Evolutionary conservation across 805 yeast genomes (phyloP).

Genomic region (Starmerella bombi): DNA sequence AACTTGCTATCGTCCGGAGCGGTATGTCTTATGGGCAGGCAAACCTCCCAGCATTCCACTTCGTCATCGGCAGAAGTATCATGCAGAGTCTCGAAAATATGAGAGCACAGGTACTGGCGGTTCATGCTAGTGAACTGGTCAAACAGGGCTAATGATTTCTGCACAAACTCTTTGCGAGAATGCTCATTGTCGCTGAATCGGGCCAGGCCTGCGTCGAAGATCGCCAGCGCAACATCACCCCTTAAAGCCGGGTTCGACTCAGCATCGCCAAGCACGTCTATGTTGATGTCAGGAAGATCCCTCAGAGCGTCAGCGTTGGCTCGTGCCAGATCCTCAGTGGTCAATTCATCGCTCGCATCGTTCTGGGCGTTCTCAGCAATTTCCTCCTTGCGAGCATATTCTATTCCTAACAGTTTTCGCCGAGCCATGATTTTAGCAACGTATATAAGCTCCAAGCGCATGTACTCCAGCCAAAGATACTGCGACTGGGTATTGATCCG

Average conservation of each 20-base stretch:
- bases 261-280: conserved; percentile 72
- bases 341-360: conserved; percentile 35
- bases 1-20: conserved; percentile 33
- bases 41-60: conserved; percentile 41
- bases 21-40: conserved; percentile 51
- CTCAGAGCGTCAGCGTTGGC: conserved; percentile 48
- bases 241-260: conserved; percentile 68
- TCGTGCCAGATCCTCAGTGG: conserved; percentile 35
- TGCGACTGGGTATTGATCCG: conserved; percentile 66
- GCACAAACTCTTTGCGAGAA: conserved; percentile 32
- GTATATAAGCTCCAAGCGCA: conserved; percentile 76
- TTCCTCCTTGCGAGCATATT: conserved; percentile 35
- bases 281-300: conserved; percentile 72
- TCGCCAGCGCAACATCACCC: conserved; percentile 58
- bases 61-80: conserved; percentile 30
- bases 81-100: conserved; percentile 43
- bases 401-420: conserved; percentile 65
- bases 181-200: conserved; percentile 28
- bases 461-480: conserved; percentile 71
- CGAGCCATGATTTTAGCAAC: conserved; percentile 72
- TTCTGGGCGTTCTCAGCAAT: conserved; percentile 27
- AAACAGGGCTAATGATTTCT: conserved; percentile 42
- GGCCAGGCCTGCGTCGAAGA: conserved; percentile 55
- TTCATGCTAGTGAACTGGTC: conserved; percentile 60
- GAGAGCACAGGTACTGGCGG: conserved; percentile 51